Evolutionary conservation across 2,329 filamentous ascomycete genomes (phyloP).

Genomic region (Diaporthe ilicicola): DNA sequence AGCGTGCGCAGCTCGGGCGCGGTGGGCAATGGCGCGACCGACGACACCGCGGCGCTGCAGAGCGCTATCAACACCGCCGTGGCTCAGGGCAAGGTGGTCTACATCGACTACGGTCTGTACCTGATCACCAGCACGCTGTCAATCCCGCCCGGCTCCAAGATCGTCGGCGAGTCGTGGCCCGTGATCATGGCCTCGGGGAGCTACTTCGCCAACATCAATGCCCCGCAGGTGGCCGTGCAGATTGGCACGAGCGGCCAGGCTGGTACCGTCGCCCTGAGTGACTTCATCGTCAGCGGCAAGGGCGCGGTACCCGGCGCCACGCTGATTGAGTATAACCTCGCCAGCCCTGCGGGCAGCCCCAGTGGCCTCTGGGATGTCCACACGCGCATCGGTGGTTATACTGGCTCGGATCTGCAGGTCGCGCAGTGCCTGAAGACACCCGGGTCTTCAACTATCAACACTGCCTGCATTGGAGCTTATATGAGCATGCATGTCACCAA

Average conservation of each 20-base stretch:
- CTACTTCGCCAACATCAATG: conserved; percentile 65
- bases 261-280: conserved; percentile 74
- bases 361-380: conserved; percentile 78
- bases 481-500: conserved; percentile 53
- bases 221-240: conserved; percentile 70
- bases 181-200: conserved; percentile 63
- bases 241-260: conserved; percentile 66
- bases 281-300: conserved; percentile 75
- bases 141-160: conserved; percentile 54
- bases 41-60: conserved; percentile 69
- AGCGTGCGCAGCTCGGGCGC: conserved; percentile 46
- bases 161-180: conserved; percentile 66
- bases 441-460: conserved; percentile 38
- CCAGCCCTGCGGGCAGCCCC: conserved; percentile 47
- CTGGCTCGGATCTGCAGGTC: conserved; percentile 72
- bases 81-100: conserved; percentile 58
- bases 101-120: conserved; percentile 66
- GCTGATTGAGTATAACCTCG: conserved; percentile 77
- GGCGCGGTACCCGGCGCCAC: conserved; percentile 73
- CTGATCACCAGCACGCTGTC: conserved; percentile 55
- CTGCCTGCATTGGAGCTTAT: conserved; percentile 46
- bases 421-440: conserved; percentile 69
- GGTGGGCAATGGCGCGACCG: conserved; percentile 61
- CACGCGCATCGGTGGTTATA: conserved; percentile 75
- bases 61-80: conserved; percentile 61